Evolutionary conservation across 495 filamentous ascomycete species (phyloP).

Genomic region (Paragyromitra xinjiangensis): DNA sequence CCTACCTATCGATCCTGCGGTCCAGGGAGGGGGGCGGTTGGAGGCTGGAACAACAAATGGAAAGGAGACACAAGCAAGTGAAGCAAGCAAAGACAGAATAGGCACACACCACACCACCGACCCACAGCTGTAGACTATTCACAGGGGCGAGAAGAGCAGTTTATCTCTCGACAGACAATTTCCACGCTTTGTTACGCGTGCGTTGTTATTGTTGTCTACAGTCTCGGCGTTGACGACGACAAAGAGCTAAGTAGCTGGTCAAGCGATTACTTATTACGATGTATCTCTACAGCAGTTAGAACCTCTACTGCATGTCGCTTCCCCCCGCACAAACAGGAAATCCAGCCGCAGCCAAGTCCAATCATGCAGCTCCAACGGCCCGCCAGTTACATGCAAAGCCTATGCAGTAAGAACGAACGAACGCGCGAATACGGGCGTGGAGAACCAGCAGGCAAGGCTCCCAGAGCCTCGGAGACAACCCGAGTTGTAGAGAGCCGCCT

Average conservation of each 20-base stretch:
- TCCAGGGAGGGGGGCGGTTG: background rate
- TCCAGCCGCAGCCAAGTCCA: background rate
- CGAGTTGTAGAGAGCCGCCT: background rate
- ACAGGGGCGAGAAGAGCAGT: too few species aligned
- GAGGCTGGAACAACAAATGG: background rate
- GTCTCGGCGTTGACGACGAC: slow-evolving; percentile 12
- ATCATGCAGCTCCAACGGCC: too few species aligned
- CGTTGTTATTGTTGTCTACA: background rate
- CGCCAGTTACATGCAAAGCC: too few species aligned
- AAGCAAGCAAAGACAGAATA: background rate
- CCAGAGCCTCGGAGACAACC: slow-evolving; percentile 19
- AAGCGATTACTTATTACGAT: background rate
- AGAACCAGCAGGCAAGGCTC: slow-evolving; percentile 11
- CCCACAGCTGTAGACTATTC: background rate
- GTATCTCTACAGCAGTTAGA: too few species aligned
- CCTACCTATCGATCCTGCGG: background rate
- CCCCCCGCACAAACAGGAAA: background rate
- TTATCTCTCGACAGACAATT: background rate
- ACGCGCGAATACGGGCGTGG: slow-evolving; percentile 1
- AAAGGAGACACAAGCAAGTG: slow-evolving; percentile 6
- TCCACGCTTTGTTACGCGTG: background rate
- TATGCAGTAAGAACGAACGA: background rate
- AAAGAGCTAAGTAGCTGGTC: background rate
- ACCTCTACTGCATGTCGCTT: too few species aligned
- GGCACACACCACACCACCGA: slow-evolving; percentile 1